Percentiles rank a stretch among this genome's conserved stretches.
These are phyloP conservation scores for Globisporangium yorkense DNA, from an alignment of 352 stramenopile species.

Conservation along the genomic window DNA sequence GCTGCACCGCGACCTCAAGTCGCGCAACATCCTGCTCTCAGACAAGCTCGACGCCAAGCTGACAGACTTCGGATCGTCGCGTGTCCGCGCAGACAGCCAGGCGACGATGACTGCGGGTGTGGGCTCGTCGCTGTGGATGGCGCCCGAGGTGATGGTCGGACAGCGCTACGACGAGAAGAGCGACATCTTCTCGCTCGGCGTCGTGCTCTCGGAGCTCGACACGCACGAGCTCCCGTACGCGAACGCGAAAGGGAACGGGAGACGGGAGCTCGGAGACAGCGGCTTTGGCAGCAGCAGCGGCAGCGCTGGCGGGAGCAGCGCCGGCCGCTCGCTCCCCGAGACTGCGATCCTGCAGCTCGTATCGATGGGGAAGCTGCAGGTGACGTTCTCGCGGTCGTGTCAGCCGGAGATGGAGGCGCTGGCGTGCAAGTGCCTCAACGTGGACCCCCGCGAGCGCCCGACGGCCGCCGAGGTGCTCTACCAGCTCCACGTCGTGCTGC, in stretches of 20 bases:
- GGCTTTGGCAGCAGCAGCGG: neutral
- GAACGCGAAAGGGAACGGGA: constrained; percentile 6
- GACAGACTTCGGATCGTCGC: constrained; percentile 41
- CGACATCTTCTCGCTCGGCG: constrained; percentile 59
- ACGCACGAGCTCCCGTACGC: constrained; percentile 36
- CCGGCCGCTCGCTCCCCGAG: constrained; percentile 18
- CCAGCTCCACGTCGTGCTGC: constrained; percentile 13
- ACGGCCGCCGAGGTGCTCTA: constrained; percentile 15
- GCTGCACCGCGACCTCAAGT: constrained; percentile 66
- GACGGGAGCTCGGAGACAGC: no score
- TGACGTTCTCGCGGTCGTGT: constrained; percentile 12
- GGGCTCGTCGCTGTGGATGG: constrained; percentile 34
- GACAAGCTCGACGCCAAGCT: constrained; percentile 32
- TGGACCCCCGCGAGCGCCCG: constrained; percentile 8
- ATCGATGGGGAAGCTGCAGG: constrained; percentile 13
- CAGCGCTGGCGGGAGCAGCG: constrained; percentile 6
- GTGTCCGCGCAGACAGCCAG: constrained; percentile 6
- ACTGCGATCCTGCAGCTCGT: constrained; percentile 24
- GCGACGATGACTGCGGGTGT: constrained; percentile 30
- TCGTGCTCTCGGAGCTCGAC: constrained; percentile 78
- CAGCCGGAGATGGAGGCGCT: constrained; percentile 8
- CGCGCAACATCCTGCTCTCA: constrained; percentile 56
- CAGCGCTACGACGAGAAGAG: constrained; percentile 23
- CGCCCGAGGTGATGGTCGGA: constrained; percentile 27
- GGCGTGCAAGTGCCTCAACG: constrained; percentile 4